A percentile compares a stretch with the other conserved stretches of the same genome.
Conservation (phyloP, 805 yeast genomes). For the Monosporozyma unispora region DNA sequence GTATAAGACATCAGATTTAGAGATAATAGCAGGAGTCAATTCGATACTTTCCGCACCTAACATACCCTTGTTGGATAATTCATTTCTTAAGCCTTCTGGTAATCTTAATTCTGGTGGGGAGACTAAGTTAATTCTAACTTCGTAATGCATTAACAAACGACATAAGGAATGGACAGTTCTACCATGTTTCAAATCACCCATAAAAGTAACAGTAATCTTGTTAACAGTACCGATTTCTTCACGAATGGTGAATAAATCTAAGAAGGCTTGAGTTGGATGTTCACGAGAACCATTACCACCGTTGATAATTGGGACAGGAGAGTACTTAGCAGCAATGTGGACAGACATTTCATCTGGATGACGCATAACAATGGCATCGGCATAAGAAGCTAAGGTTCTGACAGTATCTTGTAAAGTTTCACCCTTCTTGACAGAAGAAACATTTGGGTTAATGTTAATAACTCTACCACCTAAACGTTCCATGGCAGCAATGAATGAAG, state of each 20-base stretch:
- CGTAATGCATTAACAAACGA: conserved; percentile 81
- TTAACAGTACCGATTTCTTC: conserved; percentile 98
- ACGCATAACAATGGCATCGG: conserved; percentile 95
- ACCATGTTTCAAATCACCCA: conserved; percentile 98
- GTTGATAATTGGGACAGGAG: conserved; percentile 93
- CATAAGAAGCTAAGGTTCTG: conserved; percentile 87
- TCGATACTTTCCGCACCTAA: conserved; percentile 63
- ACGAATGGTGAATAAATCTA: conserved; percentile 95
- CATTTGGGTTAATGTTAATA: conserved; percentile 71
- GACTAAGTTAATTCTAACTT: conserved; percentile 85
- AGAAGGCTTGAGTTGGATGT: conserved; percentile 97
- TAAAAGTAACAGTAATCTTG: conserved; percentile 94
- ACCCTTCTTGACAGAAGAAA: conserved; percentile 96
- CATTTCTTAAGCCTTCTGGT: conserved; percentile 65
- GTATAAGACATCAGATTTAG: conserved; percentile 88
- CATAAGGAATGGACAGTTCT: conserved; percentile 97
- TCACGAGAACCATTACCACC: conserved; percentile 98
- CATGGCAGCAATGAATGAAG: conserved; percentile 99
- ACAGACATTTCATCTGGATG: conserved; percentile 93
- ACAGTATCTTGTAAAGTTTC: conserved; percentile 96
- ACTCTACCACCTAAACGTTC: conserved; percentile 98
- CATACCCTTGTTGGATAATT: conserved; percentile 60
- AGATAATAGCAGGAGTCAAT: conserved; percentile 76
- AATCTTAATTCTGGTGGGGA: conserved; percentile 81
- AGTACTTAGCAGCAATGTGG: conserved; percentile 87